Percentiles rank a stretch among this genome's conserved stretches.
Conservation (phyloP, 345 rosid genomes). For the Tarenaya hassleriana region DNA sequence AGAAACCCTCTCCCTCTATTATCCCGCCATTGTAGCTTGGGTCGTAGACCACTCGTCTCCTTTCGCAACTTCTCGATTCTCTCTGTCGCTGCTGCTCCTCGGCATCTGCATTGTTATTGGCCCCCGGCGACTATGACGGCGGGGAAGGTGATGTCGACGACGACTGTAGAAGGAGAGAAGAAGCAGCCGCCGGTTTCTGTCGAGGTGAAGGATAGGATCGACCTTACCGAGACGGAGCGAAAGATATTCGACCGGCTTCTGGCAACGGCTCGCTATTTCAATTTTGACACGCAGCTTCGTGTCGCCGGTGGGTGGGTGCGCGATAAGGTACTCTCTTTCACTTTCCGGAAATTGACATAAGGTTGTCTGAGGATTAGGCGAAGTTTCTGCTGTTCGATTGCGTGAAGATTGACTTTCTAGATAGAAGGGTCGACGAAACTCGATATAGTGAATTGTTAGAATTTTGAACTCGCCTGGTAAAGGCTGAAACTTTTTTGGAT, state of each 20-base stretch:
- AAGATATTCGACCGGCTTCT: constrained; percentile 67
- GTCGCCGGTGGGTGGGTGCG: constrained; percentile 99
- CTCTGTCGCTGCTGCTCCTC: constrained; percentile 9
- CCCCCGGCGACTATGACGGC: constrained; percentile 27
- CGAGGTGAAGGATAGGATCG: constrained; percentile 51
- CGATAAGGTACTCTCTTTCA: constrained; percentile 57
- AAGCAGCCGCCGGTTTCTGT: constrained; percentile 21
- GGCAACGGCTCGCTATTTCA: constrained; percentile 51
- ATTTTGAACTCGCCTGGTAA: neutral
- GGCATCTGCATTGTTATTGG: constrained; percentile 16
- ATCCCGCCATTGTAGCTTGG: constrained; percentile 11
- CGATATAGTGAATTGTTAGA: neutral
- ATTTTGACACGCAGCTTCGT: constrained; percentile 69
- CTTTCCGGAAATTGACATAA: neutral
- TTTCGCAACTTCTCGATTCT: constrained; percentile 19
- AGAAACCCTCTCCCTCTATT: constrained; percentile 27
- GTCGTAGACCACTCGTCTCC: constrained; percentile 2
- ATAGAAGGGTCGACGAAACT: neutral
- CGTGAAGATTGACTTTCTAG: neutral
- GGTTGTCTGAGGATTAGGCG: neutral
- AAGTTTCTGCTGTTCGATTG: neutral
- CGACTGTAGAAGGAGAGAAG: constrained; percentile 17
- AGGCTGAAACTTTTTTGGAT: neutral
- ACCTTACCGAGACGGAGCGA: constrained; percentile 53
- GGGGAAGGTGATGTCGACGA: constrained; percentile 23